A percentile compares a stretch with the other conserved stretches of the same genome.
phyloP scores from a whole-genome alignment of 768 basidiomycete species.

The Kockovaella imperatae region DNA sequence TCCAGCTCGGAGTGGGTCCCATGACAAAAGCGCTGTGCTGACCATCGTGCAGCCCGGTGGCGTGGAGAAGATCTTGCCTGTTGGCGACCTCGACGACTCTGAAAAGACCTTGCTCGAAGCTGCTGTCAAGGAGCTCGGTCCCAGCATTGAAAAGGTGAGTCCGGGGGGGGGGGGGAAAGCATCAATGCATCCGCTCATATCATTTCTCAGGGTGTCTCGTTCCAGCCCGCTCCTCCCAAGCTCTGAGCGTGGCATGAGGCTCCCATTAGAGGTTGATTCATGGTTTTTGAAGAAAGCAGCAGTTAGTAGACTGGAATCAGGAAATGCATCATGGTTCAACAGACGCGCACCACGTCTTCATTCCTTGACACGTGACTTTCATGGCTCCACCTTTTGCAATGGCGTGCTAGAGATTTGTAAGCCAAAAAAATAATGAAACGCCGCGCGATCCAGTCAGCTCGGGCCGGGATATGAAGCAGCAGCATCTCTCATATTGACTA shows the following conservation, averaged over 20 bases:
- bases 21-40: background rate
- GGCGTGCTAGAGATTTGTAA: too few species aligned
- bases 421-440: too few species aligned
- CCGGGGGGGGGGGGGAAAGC: slow-evolving; percentile 7
- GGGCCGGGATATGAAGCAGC: too few species aligned
- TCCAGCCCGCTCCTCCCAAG: slow-evolving; percentile 2
- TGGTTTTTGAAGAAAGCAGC: too few species aligned
- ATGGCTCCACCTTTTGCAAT: too few species aligned
- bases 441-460: too few species aligned
- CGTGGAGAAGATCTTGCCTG: slow-evolving; percentile 82
- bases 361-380: too few species aligned
- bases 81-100: slow-evolving; percentile 68
- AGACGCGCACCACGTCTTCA: too few species aligned
- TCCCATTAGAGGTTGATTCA: too few species aligned
- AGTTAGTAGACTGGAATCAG: too few species aligned
- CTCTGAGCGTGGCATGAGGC: background rate
- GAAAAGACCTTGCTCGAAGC: slow-evolving; percentile 79
- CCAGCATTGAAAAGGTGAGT: slow-evolving; percentile 41
- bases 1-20: slow-evolving; percentile 79
- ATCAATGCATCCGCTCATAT: background rate
- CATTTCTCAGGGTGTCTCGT: background rate
- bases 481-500: too few species aligned
- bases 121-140: slow-evolving; percentile 43
- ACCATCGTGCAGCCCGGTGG: slow-evolving; percentile 54
- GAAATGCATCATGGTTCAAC: too few species aligned